Evolutionary conservation across 2,329 filamentous ascomycete species (phyloP).

Genomic region (Trichoderma arundinaceum): DNA sequence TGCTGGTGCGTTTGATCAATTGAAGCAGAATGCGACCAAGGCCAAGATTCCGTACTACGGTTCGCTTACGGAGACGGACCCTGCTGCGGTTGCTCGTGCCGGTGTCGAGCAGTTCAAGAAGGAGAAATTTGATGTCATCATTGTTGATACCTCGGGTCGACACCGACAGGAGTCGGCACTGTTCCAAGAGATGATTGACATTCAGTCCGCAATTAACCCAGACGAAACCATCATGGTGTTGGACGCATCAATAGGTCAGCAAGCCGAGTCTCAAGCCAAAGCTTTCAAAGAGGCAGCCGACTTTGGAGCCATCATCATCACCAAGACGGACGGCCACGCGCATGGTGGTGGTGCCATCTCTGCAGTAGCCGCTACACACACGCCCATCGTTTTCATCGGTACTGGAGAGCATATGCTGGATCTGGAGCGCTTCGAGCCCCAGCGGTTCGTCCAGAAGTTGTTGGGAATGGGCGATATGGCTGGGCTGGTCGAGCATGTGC

Average conservation of each 20-base stretch:
- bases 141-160: constrained; percentile 94
- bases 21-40: constrained; percentile 99
- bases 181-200: constrained; percentile 97
- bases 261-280: constrained; percentile 90
- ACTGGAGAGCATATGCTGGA: constrained; percentile 98
- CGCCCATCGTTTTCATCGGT: constrained; percentile 96
- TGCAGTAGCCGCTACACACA: constrained; percentile 93
- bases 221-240: constrained; percentile 99
- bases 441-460: constrained; percentile 91
- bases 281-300: constrained; percentile 98
- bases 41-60: constrained; percentile 99
- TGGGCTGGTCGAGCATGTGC: constrained; percentile 93
- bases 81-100: constrained; percentile 88
- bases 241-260: constrained; percentile 94
- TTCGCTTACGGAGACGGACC: constrained; percentile 93
- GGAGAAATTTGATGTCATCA: constrained; percentile 97
- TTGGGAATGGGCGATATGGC: constrained; percentile 98
- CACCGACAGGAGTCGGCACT: constrained; percentile 94
- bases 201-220: constrained; percentile 85
- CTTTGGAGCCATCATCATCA: constrained; percentile 98
- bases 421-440: constrained; percentile 87
- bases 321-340: constrained; percentile 96
- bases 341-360: constrained; percentile 97
- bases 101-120: constrained; percentile 99
- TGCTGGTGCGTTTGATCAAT: constrained; percentile 95